Base-by-base conservation (phyloP, 208 protist species). In the Acanthamoeba healyi region DNA sequence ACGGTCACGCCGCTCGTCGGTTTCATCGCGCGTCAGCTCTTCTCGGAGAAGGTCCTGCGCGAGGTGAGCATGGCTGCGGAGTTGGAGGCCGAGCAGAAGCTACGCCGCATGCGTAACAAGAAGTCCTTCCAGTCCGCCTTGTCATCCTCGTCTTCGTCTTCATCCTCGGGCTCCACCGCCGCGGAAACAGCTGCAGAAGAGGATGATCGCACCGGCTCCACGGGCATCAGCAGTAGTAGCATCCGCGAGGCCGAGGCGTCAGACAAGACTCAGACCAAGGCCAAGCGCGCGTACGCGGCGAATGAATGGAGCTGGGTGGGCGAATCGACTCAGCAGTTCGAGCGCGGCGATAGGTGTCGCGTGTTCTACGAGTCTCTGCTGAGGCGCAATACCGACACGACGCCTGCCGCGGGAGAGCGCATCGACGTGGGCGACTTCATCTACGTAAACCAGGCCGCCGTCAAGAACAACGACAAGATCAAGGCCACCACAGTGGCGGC, bases 1-100 rank as follows among this genome's bases (percentile, higher is more conserved):
- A 90, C 82, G 24, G 82, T 90, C 51, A 90, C 82, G n/a, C 82
- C 82, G 15, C 40, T 90, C 26, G 40, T 90, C 0, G 40, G 58
- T 9, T 63, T 72, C 36, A 63, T 90, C 54, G 49, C 82, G 3
- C 29, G 49, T 15, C 54, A 70, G 32, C 82, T 90, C 58, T 90
- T 90, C 54, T 72, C 49, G 34, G 58, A 84, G n/a, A 58, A 51
- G 38, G 74, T 63, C 17, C 38, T 63, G 46, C 29, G 82, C 24
- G 54, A 90, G 82, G 58, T 90, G 19, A 42, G n/a, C n/a, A 63
- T 90, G 82, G 82, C 82, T 0, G 54, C 82, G 5, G 58, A 70
- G 34, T 54, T 61, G 22, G 82, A 70, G 24, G 74, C 74, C 24
- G 42, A 84, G 44, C 12, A 56, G 29, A 84, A 84, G 74, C 74